phyloP scores from a whole-genome alignment of 1,284 basidiomycete species.

The Mycocalia duriaeana region DNA sequence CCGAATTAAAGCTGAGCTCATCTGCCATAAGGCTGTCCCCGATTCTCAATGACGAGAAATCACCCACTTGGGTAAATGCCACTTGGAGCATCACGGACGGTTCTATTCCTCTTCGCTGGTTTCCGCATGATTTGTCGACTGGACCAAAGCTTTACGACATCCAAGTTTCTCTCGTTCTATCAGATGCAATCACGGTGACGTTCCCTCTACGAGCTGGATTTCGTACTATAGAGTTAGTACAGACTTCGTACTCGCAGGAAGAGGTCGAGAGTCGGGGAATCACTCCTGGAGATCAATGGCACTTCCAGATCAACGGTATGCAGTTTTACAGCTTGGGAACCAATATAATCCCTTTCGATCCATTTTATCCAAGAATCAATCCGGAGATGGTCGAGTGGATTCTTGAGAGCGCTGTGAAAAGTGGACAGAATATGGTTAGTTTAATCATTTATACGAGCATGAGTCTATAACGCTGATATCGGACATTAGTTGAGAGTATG shows the following conservation, averaged over 20 bases:
- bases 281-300: constrained; percentile 55
- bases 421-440: constrained; percentile 55
- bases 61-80: constrained; percentile 36
- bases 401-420: constrained; percentile 47
- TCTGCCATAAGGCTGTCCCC: constrained; percentile 23
- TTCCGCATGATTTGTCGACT: constrained; percentile 47
- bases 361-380: constrained; percentile 49
- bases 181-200: constrained; percentile 14
- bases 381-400: constrained; percentile 52
- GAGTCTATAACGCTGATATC: too few species aligned
- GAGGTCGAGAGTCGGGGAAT: constrained; percentile 44
- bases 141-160: constrained; percentile 53
- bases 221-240: constrained; percentile 49
- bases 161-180: constrained; percentile 21
- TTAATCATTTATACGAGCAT: too few species aligned
- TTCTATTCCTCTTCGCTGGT: constrained; percentile 47
- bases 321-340: constrained; percentile 52
- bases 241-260: constrained; percentile 39
- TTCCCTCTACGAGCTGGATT: constrained; percentile 48
- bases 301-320: constrained; percentile 54
- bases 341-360: constrained; percentile 58
- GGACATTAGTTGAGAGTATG: constrained; percentile 58
- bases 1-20: constrained; percentile 32
- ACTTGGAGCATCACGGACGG: constrained; percentile 44
- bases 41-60: too few species aligned